Evolutionary conservation across 2,329 filamentous ascomycete species (phyloP), one percentile per base, ranked within the genome.

Genomic region (Parascedosporium putredinis): DNA sequence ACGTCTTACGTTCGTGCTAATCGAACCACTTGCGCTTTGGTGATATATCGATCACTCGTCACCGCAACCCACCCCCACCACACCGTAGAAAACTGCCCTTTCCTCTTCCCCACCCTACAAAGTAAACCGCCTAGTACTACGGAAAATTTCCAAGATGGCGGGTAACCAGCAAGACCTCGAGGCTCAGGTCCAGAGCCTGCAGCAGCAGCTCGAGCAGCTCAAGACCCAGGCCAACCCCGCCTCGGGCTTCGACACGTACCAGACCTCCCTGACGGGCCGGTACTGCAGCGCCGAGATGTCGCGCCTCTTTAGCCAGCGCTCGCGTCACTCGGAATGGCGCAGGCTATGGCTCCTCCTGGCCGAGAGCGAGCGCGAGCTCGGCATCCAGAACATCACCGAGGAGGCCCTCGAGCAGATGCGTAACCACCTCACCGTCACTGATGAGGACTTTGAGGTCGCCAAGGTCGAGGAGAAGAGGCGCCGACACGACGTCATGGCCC

Each of bases 331-430:
- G 38, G 88, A 81, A 50, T 94, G 88, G 88, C 81, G 89, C 55
- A 76, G 86, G 63, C 79, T 95, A n/a, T 96, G 90, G 89, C 71
- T 91, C 38, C 82, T 76, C 68, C 83, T 95, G 9, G 89, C 89
- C 22, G 84, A 95, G 71, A 74, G 78, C 8, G 84, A 95, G 72
- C 82, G 82, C 64, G 84, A 90, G 65, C 76, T 95, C 2, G 88
- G 88, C 2, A 77, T 95, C 43, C 70, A 77, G 7, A 63, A 68
- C 42, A 90, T 95, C 62, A 81, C 78, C 12, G 65, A 76, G 18
- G 80, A 91, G 59, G 88, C 89, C 7, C 72, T 96, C 47, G 75
- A 82, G 52, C 78, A 89, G 66, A 86, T 95, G 78, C 74, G 77
- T 55, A 76, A 78, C n/a, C 75, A 90, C 53, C 71, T 90, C 42